Evolutionary conservation across 805 yeast species (phyloP).

Genomic region (Teunomyces panamensis): DNA sequence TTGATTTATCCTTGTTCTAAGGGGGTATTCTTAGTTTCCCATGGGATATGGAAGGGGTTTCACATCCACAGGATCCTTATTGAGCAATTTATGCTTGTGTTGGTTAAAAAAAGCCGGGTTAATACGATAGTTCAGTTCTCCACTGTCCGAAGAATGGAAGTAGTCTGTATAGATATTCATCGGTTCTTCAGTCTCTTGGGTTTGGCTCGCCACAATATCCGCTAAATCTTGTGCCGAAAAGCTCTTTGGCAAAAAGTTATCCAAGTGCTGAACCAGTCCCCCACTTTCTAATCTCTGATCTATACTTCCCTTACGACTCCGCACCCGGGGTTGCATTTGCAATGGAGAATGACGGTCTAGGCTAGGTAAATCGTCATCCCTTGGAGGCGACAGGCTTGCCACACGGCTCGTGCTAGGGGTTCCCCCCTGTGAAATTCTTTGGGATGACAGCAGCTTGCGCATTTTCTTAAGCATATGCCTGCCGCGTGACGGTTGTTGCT

Average conservation of each 20-base stretch:
- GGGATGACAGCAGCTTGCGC: conserved; percentile 1
- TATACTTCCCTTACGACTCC: background rate
- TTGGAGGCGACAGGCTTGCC: background rate
- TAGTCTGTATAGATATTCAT: background rate
- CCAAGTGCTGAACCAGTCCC: background rate
- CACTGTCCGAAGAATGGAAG: background rate
- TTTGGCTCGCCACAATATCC: background rate
- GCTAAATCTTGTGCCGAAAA: background rate
- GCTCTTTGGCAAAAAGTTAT: background rate
- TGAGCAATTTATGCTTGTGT: conserved; percentile 9
- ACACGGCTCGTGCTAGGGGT: background rate
- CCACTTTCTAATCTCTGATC: background rate
- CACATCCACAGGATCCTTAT: conserved; percentile 2
- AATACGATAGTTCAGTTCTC: conserved; percentile 4
- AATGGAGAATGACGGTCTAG: background rate
- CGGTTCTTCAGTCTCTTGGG: background rate
- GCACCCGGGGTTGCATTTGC: background rate
- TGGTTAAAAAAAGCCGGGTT: conserved; percentile 7
- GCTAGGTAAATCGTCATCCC: background rate
- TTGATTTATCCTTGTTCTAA: background rate
- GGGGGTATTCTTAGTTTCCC: background rate
- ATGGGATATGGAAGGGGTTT: conserved; percentile 6
- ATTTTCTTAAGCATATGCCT: background rate
- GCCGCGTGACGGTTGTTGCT: background rate
- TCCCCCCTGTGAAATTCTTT: background rate